Evolutionary conservation across 805 yeast species (phyloP), one percentile per base, ranked within the genome.

Genomic region (Tetrapisispora pingtungensis): DNA sequence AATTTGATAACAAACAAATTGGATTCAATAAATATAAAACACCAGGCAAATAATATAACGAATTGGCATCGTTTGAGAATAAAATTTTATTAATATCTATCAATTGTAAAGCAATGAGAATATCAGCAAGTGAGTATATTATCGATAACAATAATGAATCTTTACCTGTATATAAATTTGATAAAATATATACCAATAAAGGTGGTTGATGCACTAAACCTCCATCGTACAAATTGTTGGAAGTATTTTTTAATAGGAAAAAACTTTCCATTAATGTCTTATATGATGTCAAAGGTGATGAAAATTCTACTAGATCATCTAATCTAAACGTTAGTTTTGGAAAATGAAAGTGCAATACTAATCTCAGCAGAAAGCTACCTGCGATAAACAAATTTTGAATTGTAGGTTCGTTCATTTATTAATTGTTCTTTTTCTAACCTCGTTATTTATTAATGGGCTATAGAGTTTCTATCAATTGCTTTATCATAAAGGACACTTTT

Each of bases 121-220:
- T 64, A 61, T 90, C 97, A 2, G 75, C 54, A 1, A 68, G 39
- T 0, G 89, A 73, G 60, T 71, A 89, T 2, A 84, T 30, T 10
- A 75, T 47, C 43, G 56, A 46, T 4, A 50, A 32, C 35, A 51
- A 40, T 10, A 39, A 28, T 14, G 45, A 41, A 19, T 44, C 36
- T 17, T 41, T 46, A 17, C 20, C 20, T 2, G 15, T 24, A n/a
- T 33, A 28, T 17, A 54, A 40, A 6, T 50, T 30, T 7, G 56
- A 45, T 43, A 56, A 44, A 1, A 77, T 47, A 2, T 70, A 65
- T 31, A 86, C 71, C 19, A 90, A 55, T 17, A 88, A 58, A 3
- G 96, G 96, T 3, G 95, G 79, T 53, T 87, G 95, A 62, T 87
- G 90, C 31, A 82, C 81, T 15, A 88, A 78, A 20, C 94, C 94